A percentile compares a stretch with the other conserved stretches of the same genome.
These are phyloP conservation scores for Alloascoidea hylecoeti DNA, from an alignment of 805 yeast genomes.

Conservation along the genomic window DNA sequence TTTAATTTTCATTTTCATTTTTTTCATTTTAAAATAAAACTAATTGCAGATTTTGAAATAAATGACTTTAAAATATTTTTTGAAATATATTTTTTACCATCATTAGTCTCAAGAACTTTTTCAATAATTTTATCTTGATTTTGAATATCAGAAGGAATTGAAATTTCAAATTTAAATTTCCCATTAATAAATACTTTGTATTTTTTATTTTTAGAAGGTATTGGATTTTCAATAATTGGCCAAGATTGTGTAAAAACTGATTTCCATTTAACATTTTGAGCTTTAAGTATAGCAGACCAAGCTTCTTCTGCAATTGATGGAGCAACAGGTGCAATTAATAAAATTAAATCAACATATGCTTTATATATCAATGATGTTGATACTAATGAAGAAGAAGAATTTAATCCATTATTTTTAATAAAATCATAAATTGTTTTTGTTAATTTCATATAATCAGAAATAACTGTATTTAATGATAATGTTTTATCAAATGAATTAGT, in stretches of 20 bases:
- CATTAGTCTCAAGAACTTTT: slow-evolving; percentile 17
- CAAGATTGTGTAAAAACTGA: slow-evolving; percentile 47
- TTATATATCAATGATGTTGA: slow-evolving; percentile 28
- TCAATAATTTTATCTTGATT: slow-evolving; percentile 20
- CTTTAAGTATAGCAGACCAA: slow-evolving; percentile 35
- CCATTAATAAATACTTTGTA: slow-evolving; percentile 68
- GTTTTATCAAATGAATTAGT: slow-evolving; percentile 44
- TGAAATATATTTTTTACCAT: slow-evolving; percentile 23
- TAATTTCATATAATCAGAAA: slow-evolving; percentile 82
- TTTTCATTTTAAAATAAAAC: too few species aligned
- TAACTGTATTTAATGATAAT: slow-evolving; percentile 65
- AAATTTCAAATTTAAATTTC: slow-evolving; percentile 42
- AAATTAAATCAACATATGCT: slow-evolving; percentile 36
- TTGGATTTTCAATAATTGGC: slow-evolving; percentile 35
- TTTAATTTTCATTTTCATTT: too few species aligned
- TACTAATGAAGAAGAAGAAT: too few species aligned
- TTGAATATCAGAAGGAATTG: slow-evolving; percentile 17
- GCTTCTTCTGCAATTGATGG: slow-evolving; percentile 79
- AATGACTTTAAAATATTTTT: too few species aligned
- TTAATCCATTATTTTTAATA: slow-evolving; percentile 17
- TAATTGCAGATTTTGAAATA: too few species aligned
- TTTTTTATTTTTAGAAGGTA: slow-evolving; percentile 22
- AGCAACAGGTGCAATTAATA: slow-evolving; percentile 64
- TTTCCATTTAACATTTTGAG: slow-evolving; percentile 19
- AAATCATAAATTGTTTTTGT: slow-evolving; percentile 36